Percentiles rank a stretch among this genome's conserved stretches.
Evolutionary conservation across 148 eudicot genomes (phyloP).

Genomic region (Rheum nobile): DNA sequence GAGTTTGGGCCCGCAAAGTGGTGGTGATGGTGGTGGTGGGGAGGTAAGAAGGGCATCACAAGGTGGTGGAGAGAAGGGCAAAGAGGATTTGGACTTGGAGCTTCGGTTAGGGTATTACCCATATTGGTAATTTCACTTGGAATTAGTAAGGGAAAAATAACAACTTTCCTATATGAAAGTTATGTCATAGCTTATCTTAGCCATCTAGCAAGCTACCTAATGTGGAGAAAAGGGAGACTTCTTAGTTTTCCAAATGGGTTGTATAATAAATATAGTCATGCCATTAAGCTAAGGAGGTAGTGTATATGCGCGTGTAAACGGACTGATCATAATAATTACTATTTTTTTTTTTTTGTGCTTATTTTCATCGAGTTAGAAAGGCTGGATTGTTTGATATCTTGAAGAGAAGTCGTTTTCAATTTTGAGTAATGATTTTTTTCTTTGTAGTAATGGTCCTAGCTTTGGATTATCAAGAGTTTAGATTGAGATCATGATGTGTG

Average conservation of each 20-base stretch:
- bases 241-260: not conserved
- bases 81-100: constrained; percentile 10
- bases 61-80: constrained; percentile 1
- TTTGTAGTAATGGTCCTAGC: not conserved
- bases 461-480: not conserved
- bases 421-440: not conserved
- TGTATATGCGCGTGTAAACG: not conserved
- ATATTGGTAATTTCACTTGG: constrained; percentile 1
- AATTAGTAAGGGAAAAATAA: not conserved
- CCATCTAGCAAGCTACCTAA: not conserved
- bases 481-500: not conserved
- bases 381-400: not conserved
- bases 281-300: not conserved
- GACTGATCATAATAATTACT: not conserved
- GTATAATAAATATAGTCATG: not conserved
- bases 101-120: constrained; percentile 8
- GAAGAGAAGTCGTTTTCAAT: not conserved
- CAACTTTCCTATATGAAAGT: not conserved
- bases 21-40: not conserved
- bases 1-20: not conserved
- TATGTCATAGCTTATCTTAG: not conserved
- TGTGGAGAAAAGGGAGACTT: not conserved
- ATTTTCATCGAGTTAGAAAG: not conserved
- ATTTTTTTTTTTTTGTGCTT: not conserved
- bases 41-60: constrained; percentile 1